Conservation (phyloP, 257 asterid species). For the Nicotiana obtusifolia region DNA sequence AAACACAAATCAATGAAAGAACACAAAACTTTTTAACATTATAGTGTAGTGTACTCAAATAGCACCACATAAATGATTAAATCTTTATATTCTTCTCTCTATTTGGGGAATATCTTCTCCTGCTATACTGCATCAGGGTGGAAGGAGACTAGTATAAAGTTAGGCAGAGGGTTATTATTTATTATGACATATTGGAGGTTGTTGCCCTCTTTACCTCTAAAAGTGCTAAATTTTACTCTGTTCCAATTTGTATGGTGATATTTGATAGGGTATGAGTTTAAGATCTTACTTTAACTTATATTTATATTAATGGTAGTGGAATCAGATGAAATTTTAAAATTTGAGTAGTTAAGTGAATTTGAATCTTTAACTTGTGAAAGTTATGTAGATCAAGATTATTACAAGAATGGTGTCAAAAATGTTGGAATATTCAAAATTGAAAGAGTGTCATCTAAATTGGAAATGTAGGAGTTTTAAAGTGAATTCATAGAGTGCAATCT, state of each 20-base stretch:
- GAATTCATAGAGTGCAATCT: neutral
- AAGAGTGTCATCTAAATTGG: neutral
- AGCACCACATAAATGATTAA: neutral
- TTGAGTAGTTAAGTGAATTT: neutral
- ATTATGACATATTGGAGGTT: constrained; percentile 1
- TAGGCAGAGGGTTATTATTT: neutral
- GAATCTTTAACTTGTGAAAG: neutral
- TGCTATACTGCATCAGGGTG: neutral
- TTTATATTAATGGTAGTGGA: neutral
- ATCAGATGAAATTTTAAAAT: neutral
- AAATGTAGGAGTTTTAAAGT: neutral
- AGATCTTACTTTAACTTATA: neutral
- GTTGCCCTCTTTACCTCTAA: neutral
- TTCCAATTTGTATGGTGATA: neutral
- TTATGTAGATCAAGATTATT: neutral
- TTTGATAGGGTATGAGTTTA: neutral
- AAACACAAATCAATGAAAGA: neutral
- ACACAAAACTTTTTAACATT: neutral
- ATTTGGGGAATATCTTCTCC: neutral
- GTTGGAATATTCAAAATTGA: neutral
- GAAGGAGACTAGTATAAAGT: neutral
- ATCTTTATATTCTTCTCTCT: neutral
- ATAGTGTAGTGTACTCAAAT: neutral
- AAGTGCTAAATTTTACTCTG: neutral
- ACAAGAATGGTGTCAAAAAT: neutral